Percentiles rank a stretch among this genome's conserved stretches.
These are phyloP conservation scores for Elongisporangium senticosum DNA, from an alignment of 352 stramenopile genomes.

Conservation along the genomic window DNA sequence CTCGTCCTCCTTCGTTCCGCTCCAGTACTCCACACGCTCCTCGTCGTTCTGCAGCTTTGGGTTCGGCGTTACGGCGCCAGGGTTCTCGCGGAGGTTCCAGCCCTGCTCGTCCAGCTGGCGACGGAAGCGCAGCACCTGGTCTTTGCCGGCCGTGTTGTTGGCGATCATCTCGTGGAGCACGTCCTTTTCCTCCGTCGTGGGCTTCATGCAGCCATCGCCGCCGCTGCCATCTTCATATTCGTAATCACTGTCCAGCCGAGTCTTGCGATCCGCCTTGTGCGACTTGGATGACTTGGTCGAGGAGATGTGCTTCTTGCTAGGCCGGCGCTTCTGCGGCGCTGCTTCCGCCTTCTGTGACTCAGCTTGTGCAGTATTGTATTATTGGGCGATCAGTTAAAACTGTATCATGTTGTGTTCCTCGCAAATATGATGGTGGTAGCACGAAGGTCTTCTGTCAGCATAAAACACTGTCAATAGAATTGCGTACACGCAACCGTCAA, in stretches of 20 bases:
- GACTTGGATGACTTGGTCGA: background rate
- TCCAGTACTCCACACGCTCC: constrained; percentile 25
- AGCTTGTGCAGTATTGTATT: no score
- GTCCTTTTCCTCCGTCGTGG: constrained; percentile 61
- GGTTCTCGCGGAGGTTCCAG: constrained; percentile 55
- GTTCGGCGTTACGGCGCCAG: constrained; percentile 13
- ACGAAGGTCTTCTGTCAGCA: no score
- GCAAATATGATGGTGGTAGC: no score
- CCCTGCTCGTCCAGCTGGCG: constrained; percentile 56
- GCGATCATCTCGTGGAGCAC: constrained; percentile 79
- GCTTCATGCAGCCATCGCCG: constrained; percentile 40
- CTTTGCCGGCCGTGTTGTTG: constrained; percentile 54
- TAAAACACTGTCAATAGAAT: no score
- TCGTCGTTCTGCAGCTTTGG: background rate
- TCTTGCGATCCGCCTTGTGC: background rate
- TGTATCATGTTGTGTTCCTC: no score
- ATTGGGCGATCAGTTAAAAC: no score
- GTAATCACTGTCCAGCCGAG: constrained; percentile 15
- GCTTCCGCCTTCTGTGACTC: no score
- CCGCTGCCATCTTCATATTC: constrained; percentile 47
- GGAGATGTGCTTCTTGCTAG: background rate
- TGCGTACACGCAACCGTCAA: no score
- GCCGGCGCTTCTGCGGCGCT: background rate
- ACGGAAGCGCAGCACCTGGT: constrained; percentile 67
- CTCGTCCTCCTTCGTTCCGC: constrained; percentile 9